Conservation (phyloP, 1,139 yeast species). For the Hyphopichia fennica region DNA sequence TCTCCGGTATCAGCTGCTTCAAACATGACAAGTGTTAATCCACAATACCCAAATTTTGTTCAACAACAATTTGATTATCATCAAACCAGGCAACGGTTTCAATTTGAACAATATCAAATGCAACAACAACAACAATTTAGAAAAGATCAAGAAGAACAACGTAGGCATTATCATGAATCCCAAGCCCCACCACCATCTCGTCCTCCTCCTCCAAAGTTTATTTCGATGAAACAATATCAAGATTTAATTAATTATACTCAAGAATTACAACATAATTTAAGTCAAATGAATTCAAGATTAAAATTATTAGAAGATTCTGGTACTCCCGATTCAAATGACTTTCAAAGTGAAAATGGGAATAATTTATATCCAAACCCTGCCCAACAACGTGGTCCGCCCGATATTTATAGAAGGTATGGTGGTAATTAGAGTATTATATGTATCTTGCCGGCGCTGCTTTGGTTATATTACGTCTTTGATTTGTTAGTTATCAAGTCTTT, state of each 20-base stretch:
- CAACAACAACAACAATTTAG: slow-evolving; percentile 4
- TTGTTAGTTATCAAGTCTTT: too few species aligned
- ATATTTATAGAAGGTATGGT: too few species aligned
- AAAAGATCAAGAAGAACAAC: slow-evolving; percentile 1
- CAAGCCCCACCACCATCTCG: background rate
- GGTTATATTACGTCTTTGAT: too few species aligned
- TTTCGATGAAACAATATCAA: slow-evolving; percentile 31
- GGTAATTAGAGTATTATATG: too few species aligned
- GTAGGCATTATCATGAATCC: background rate
- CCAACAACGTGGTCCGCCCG: too few species aligned
- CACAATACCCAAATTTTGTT: slow-evolving; percentile 1
- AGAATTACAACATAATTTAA: slow-evolving; percentile 29
- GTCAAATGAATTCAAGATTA: slow-evolving; percentile 24
- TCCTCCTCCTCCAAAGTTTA: slow-evolving; percentile 6
- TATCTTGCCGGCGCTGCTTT: too few species aligned
- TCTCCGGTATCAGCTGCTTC: too few species aligned
- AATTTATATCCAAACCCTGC: too few species aligned
- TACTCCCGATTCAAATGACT: background rate
- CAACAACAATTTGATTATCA: slow-evolving; percentile 3
- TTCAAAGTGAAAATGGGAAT: background rate
- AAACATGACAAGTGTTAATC: too few species aligned
- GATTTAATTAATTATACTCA: slow-evolving; percentile 37
- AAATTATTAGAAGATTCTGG: slow-evolving; percentile 15
- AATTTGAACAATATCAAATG: slow-evolving; percentile 3
- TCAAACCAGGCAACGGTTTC: slow-evolving; percentile 5